Base-by-base conservation (phyloP, 2,329 filamentous ascomycete species). In the Pyrenophora graminea region DNA sequence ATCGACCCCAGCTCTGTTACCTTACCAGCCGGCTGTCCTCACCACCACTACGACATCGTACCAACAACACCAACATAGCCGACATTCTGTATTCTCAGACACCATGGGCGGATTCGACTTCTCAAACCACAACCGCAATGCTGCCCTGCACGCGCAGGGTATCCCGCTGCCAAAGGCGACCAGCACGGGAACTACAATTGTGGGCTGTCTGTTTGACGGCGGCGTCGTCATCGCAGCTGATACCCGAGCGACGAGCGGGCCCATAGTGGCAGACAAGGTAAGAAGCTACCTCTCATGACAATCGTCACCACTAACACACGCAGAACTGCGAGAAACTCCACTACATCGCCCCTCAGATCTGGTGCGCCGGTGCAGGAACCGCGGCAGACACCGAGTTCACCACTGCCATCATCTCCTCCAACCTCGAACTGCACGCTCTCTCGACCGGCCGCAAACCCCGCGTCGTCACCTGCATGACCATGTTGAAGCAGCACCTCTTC, bases 401-500 rank as follows among this genome's bases (percentile, higher is more conserved):
- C 66, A 99, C 94, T 53, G 89, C 93, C 72, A 87, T 99, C 77
- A 96, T 97, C 81, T 97, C 92, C 70, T 99, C 94, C 61, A 94
- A 97, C 80, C 88, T 99, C 74, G 94, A 99, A 81, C 87, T 99
- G 55, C 94, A 99, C 81, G 85, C 93, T 48, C 88, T 99, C 68
- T 97, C 91, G 49, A 97, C 94, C 25, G 93, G 93, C 76, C 93
- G 94, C 75, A 91, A 94, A 77, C 93, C 94, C 54, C 91, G 94
- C 73, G 95, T 99, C 65, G 92, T 97, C 63, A 99, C 94, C 58
- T 96, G 92, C 82, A 99, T 99, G 94, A 99, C 94, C 44, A 88
- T 99, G 82, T 87, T 99, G 61, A 99, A 99, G 83, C 94, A 99
- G 80, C 94, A 99, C 76, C 89, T 99, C 58, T 99, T 99, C 88